Evolutionary conservation across 2,329 filamentous ascomycete genomes (phyloP).

Genomic region (Colletotrichum spinosum): DNA sequence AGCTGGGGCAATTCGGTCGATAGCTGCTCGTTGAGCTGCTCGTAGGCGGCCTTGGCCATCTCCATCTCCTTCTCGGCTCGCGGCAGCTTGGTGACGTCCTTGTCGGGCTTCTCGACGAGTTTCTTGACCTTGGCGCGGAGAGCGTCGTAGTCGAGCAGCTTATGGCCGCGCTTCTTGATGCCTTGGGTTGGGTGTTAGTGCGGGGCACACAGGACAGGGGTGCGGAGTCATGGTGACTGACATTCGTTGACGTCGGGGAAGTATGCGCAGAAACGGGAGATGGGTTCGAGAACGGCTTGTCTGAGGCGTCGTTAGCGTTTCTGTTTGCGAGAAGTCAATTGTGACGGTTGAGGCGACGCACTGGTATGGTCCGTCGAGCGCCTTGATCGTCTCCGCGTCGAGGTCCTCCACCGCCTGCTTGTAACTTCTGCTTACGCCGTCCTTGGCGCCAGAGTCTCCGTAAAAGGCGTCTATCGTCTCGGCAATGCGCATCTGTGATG

Average conservation of each 20-base stretch:
- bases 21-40: constrained; percentile 96
- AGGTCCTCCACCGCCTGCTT: constrained; percentile 98
- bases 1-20: constrained; percentile 93
- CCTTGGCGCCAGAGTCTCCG: constrained; percentile 92
- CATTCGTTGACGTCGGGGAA: constrained; percentile 99
- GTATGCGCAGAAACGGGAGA: constrained; percentile 95
- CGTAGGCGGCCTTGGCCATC: constrained; percentile 92
- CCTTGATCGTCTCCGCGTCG: constrained; percentile 98
- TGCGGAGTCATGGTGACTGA: constrained; percentile 50
- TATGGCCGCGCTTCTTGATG: constrained; percentile 99
- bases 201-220: not conserved
- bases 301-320: constrained; percentile 53
- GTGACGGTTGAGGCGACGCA: constrained; percentile 46
- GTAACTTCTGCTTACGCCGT: constrained; percentile 96
- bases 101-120: constrained; percentile 97
- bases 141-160: constrained; percentile 97
- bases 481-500: constrained; percentile 98
- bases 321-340: not conserved
- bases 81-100: constrained; percentile 95
- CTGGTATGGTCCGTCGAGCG: constrained; percentile 94
- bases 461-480: constrained; percentile 99
- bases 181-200: constrained; percentile 54
- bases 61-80: constrained; percentile 97
- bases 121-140: constrained; percentile 97
- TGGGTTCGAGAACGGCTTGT: constrained; percentile 94